Percentiles rank a stretch among this genome's conserved stretches.
phyloP scores from a whole-genome alignment of 179 eudicot genomes.

The Beta corolliflora region DNA sequence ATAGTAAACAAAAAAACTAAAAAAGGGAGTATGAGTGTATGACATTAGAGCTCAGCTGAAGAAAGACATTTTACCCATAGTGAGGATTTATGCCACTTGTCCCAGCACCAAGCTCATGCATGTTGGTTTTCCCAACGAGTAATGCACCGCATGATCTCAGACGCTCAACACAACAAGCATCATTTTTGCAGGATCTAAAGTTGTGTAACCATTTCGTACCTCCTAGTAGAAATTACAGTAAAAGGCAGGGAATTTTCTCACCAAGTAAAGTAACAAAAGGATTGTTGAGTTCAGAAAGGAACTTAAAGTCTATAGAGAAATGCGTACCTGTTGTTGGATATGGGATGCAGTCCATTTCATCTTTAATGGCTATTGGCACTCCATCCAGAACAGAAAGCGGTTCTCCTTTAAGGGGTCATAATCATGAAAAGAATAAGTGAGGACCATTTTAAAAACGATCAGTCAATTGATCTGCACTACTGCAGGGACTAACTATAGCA shows the following conservation, averaged over 20 bases:
- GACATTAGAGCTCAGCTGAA: not conserved
- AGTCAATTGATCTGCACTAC: not conserved
- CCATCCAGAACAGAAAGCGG: slow-evolving; percentile 87
- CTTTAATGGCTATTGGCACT: slow-evolving; percentile 87
- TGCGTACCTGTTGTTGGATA: slow-evolving; percentile 92
- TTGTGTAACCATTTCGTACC: slow-evolving; percentile 97
- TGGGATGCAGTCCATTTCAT: slow-evolving; percentile 92
- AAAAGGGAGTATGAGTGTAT: not conserved
- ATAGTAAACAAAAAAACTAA: too few species aligned
- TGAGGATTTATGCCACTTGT: slow-evolving; percentile 98
- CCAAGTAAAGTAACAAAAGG: not conserved
- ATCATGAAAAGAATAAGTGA: not conserved
- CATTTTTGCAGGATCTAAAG: slow-evolving; percentile 65
- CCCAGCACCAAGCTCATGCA: slow-evolving; percentile 99
- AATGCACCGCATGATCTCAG: slow-evolving; percentile 87
- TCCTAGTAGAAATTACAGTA: slow-evolving; percentile 43
- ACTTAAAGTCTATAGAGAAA: not conserved
- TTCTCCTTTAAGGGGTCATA: slow-evolving; percentile 50
- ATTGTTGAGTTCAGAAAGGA: not conserved
- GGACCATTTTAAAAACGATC: not conserved
- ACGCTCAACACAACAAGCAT: slow-evolving; percentile 75
- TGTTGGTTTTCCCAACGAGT: slow-evolving; percentile 93
- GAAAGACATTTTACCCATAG: slow-evolving; percentile 61
- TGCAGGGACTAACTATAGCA: not conserved
- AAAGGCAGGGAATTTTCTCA: not conserved